Evolutionary conservation across 495 filamentous ascomycete species (phyloP), one percentile per base, ranked within the genome.

Genomic region (Talaromyces liani): DNA sequence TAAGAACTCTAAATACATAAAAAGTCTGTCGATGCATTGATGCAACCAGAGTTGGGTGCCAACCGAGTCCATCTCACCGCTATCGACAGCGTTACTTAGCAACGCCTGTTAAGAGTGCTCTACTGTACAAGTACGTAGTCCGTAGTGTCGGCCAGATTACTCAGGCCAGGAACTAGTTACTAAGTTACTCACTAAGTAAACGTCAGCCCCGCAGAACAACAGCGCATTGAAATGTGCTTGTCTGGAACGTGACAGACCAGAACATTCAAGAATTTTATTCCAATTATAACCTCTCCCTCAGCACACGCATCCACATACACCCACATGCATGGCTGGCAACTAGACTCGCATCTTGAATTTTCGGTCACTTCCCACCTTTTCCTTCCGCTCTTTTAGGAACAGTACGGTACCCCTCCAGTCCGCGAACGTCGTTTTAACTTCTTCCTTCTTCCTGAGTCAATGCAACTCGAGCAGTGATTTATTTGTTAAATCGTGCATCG

Each of bases 371-470:
- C 27, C 53, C 27, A 10, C 53, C 22, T 6, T 29, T 56, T 7
- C 22, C 53, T 27, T 9, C 18, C 49, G 36, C 49, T 22, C 24
- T 24, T 14, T 24, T 25, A 54, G 49, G 49, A 54, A 54, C 49
- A 56, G 53, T 56, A 56, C 27, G 20, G 20, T 56, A 29, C 60
- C 62, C 33, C 54, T 51, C 65, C 55, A 53, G 25, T 27, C 69
- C 71, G 22, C 22, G 10, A 67, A 61, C 56, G 56, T 63, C 63
- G 64, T 63, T 66, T 65, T 22, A 8, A 3, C 16, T 20, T 47
- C 45, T 20, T 20, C 41, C 27, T 27, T 27, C 27, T 27, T 27
- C 27, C 18, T 9, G 45, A 49, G 45, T 49, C 45, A 49, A 49
- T 49, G 45, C 45, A 49, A 49, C 18, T 49, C 45, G 45, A 18